These are phyloP conservation scores for Podospora pseudoanserina DNA, from an alignment of 495 filamentous ascomycete species.

Conservation along the genomic window DNA sequence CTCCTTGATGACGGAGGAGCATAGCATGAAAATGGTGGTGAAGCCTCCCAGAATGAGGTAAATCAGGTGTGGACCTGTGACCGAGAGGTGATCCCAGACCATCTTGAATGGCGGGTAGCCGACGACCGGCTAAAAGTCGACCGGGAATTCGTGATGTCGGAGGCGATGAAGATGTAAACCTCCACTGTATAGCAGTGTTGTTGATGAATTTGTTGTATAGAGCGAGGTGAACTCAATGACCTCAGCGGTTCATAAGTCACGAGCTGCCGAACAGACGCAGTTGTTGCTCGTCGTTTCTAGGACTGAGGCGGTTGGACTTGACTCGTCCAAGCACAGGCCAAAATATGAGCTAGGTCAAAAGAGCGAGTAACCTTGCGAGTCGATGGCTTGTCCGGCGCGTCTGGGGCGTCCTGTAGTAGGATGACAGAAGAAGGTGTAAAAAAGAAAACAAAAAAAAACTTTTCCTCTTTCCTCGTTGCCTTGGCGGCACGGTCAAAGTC, in stretches of 20 bases:
- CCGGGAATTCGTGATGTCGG: background rate
- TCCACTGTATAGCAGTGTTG: background rate
- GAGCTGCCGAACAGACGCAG: background rate
- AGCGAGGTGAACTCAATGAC: background rate
- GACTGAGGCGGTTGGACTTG: background rate
- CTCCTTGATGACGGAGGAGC: constrained; percentile 97
- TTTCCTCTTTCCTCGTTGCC: background rate
- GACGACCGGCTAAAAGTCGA: background rate
- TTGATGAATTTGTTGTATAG: background rate
- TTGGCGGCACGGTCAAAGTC: background rate
- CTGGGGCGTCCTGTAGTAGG: background rate
- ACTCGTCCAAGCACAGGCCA: background rate
- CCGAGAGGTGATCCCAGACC: constrained; percentile 88
- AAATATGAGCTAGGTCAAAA: background rate
- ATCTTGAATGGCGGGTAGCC: constrained; percentile 47
- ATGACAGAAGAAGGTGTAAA: background rate
- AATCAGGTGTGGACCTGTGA: constrained; percentile 95
- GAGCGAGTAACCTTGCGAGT: background rate
- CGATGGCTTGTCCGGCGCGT: background rate
- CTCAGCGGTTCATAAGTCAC: background rate
- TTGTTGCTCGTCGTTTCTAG: background rate
- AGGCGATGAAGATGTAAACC: background rate
- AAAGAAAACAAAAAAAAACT: background rate
- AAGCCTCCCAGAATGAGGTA: constrained; percentile 99
- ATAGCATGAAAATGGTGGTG: constrained; percentile 97